Conservation (phyloP, 352 stramenopile species). For the Globisporangium apiculatum region DNA sequence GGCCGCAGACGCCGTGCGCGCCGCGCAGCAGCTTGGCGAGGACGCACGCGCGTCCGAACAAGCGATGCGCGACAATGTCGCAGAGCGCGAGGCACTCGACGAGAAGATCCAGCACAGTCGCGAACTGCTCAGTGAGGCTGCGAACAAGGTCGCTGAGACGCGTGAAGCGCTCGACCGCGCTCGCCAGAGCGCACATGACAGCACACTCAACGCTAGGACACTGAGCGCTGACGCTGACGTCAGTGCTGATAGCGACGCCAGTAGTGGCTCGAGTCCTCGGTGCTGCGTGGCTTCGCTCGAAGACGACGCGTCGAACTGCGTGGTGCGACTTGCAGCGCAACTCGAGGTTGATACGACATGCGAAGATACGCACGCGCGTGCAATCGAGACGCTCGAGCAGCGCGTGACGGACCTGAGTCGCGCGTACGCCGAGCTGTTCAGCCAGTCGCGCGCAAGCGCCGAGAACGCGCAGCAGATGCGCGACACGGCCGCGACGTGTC, state of each 20-base stretch:
- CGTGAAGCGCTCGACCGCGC: conserved; percentile 21
- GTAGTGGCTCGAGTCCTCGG: conserved; percentile 4
- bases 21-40: conserved; percentile 21
- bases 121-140: conserved; percentile 22
- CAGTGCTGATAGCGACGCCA: conserved; percentile 1
- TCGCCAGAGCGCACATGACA: conserved; percentile 30
- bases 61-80: conserved; percentile 22
- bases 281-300: neutral
- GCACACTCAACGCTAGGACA: conserved; percentile 7
- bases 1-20: conserved; percentile 38
- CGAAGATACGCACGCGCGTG: conserved; percentile 35
- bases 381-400: conserved; percentile 21
- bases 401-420: conserved; percentile 14
- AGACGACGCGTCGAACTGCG: conserved; percentile 9
- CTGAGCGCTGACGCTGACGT: conserved; percentile 10
- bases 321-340: conserved; percentile 48
- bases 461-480: conserved; percentile 36
- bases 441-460: conserved; percentile 18
- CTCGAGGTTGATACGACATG: conserved; percentile 40
- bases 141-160: conserved; percentile 19
- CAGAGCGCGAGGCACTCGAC: conserved; percentile 19
- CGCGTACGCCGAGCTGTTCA: conserved; percentile 24
- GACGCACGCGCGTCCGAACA: conserved; percentile 24
- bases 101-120: conserved; percentile 22
- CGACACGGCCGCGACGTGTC: conserved; percentile 29